These are phyloP conservation scores for Phlebiopsis flavidoalba DNA, from an alignment of 768 basidiomycete species.

Conservation along the genomic window DNA sequence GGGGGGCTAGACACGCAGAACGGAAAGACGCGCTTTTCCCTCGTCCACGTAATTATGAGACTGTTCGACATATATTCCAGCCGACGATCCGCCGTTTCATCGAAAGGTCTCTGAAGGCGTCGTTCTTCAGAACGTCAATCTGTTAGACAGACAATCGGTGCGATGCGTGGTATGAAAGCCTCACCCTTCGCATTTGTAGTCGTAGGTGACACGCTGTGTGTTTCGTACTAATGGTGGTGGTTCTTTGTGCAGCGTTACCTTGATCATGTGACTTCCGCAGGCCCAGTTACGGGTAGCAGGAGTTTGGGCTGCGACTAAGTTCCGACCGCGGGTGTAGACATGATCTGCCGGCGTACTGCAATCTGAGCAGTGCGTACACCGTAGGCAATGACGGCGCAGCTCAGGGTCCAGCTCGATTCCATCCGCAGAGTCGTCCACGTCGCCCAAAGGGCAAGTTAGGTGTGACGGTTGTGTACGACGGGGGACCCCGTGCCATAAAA, in stretches of 20 bases:
- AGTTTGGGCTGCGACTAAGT: conserved; percentile 14
- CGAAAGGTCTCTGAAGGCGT: conserved; percentile 63
- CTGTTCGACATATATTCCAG: conserved; percentile 41
- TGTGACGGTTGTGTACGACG: conserved; percentile 42
- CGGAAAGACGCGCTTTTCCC: conserved; percentile 58
- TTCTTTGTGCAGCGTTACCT: conserved; percentile 61
- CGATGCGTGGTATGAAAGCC: neutral
- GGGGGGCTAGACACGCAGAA: conserved; percentile 68
- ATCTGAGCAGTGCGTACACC: conserved; percentile 31
- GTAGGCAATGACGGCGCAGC: conserved; percentile 52
- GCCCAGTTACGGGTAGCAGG: conserved; percentile 27
- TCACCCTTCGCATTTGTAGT: conserved; percentile 37
- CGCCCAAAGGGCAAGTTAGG: conserved; percentile 43
- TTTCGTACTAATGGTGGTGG: conserved; percentile 51
- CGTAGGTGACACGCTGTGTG: conserved; percentile 45
- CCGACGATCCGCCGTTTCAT: conserved; percentile 61
- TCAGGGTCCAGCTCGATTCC: conserved; percentile 55
- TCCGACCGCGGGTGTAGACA: conserved; percentile 13
- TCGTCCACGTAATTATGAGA: conserved; percentile 58
- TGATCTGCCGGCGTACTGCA: conserved; percentile 22
- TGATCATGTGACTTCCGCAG: conserved; percentile 41
- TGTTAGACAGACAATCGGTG: neutral
- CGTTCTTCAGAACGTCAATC: conserved; percentile 38
- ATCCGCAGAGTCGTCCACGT: conserved; percentile 37
- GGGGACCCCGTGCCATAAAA: conserved; percentile 35